Evolutionary conservation across 306 rosid genomes (phyloP), one percentile per base, ranked within the genome.

Genomic region (Vigna mungo): DNA sequence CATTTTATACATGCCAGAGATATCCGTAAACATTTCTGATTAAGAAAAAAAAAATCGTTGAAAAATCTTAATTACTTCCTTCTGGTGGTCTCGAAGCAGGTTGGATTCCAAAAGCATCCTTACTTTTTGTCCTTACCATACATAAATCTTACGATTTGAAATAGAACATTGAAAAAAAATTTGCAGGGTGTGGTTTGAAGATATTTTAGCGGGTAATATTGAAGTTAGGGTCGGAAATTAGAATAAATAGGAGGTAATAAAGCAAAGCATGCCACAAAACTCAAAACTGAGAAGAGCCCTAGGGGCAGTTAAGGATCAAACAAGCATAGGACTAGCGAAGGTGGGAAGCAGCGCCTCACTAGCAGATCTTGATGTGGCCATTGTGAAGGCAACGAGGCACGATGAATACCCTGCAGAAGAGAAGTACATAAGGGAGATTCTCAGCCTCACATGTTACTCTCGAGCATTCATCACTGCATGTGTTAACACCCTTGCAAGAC

Each of bases 301-400:
- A 55, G 97, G 97, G 48, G 97, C 92, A 5, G 97, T 95, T 39
- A 95, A 95, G 88, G 99, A 95, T 88, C 89, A 83, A 68, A 95
- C 97, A 21, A 95, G 93, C 91, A 95, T 95, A 72, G 90, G 97
- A 23, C 87, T 95, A 20, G 99, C 99, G 1, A 90, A 88, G 71
- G 99, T 95, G 0, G 96, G 97, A n/a, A 87, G 87, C 92, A 92
- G 97, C 79, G 68, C 80, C 16, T 92, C 99, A 0, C 84, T 95
- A 32, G 87, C 97, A 0, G 99, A 95, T 74, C 92, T 95, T 48
- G 99, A 92, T 43, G 90, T 95, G 1, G 97, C 99, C 18, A 95
- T 95, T 37, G 99, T 95, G 43, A 92, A 95, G 80, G 99, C 97
- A 1, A 92, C 99, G 0, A 65, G 92, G 46, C 99, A 92, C 13